These are phyloP conservation scores for Mycena sanguinolenta DNA, from an alignment of 768 basidiomycete species.

Conservation along the genomic window DNA sequence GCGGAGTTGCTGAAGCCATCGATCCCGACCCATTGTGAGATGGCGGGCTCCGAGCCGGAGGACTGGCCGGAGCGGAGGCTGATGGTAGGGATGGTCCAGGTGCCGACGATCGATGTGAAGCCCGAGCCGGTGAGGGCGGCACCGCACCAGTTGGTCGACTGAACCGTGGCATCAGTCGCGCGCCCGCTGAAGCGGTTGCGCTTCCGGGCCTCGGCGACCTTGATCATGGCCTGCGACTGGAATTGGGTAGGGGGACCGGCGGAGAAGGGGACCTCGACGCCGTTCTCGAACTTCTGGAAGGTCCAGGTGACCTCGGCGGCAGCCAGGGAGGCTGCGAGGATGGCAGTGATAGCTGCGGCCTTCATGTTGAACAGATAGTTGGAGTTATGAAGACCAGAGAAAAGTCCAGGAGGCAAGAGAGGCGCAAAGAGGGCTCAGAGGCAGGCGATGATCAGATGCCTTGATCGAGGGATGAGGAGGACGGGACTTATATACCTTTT, in stretches of 20 bases:
- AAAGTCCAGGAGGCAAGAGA: constrained; percentile 1
- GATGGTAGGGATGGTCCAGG: constrained; percentile 28
- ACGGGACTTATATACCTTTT: constrained; percentile 6
- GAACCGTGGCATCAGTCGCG: constrained; percentile 19
- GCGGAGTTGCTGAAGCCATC: constrained; percentile 30
- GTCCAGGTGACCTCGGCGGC: constrained; percentile 29
- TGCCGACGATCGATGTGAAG: constrained; percentile 31
- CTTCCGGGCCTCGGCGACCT: constrained; percentile 28
- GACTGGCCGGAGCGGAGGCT: constrained; percentile 26
- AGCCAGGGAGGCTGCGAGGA: constrained; percentile 29
- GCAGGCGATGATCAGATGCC: constrained; percentile 5
- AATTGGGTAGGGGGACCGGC: constrained; percentile 22
- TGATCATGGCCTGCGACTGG: constrained; percentile 31
- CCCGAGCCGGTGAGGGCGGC: constrained; percentile 28
- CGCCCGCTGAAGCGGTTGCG: constrained; percentile 28
- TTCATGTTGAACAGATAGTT: constrained; percentile 20
- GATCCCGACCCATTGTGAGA: constrained; percentile 29
- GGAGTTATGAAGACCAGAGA: constrained; percentile 10
- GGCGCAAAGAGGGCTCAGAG: constrained; percentile 10
- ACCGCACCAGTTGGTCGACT: constrained; percentile 34
- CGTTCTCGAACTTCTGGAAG: constrained; percentile 31
- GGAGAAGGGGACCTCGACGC: constrained; percentile 23
- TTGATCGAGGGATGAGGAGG: constrained; percentile 12
- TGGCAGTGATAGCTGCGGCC: constrained; percentile 19
- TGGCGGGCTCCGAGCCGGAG: constrained; percentile 8